Base-by-base conservation (phyloP, 768 basidiomycete genomes). In the Suillus spraguei region DNA sequence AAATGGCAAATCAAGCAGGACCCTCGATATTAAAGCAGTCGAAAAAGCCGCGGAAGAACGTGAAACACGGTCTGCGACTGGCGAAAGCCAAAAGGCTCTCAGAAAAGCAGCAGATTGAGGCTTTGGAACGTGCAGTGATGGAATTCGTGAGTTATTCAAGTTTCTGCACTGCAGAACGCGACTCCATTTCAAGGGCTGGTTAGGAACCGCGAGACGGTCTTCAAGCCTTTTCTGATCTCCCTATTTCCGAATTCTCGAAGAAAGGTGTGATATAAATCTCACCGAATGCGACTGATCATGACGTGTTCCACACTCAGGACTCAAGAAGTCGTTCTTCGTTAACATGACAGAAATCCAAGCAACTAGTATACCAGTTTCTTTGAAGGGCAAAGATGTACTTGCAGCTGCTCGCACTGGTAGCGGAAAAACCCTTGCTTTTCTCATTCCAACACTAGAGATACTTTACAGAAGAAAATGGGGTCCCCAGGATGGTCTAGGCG, bases 241-340 rank as follows among this genome's bases (percentile, higher is more conserved):
- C 94, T 7, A 85, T 97, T 49, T 95, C 92, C 0, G 82, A 86
- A 14, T 74, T 79, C 17, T 94, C 94, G 2, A 89, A 91, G 70
- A 84, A 85, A 76, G 94, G 92, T n/a, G n/a, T 62, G 66, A 28
- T 20, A 58, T 14, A 36, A n/a, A 9, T 59, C 13, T 16, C 46
- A 33, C 8, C 28, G 44, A 36, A 39, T 60, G 24, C 17, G 4
- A 5, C 28, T 20, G 49, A 28, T 56, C 28, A n/a, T 60, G 71
- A 54, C 13, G 41, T 5, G 4, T 58, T 63, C 44, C 33, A 58
- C 67, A 22, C 60, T 58, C 20, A 94, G 95, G 95, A 17, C 80
- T 99, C 41, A 94, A 92, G 78, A 91, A 92, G 64, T 87, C 89
- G 0, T 94, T 87, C 71, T 97, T 95, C 69, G 82, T 89, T 49